Evolutionary conservation across 169 alveolate genomes (phyloP), one percentile per base, ranked within the genome.

Genomic region (Cryptosporidium tyzzeri): DNA sequence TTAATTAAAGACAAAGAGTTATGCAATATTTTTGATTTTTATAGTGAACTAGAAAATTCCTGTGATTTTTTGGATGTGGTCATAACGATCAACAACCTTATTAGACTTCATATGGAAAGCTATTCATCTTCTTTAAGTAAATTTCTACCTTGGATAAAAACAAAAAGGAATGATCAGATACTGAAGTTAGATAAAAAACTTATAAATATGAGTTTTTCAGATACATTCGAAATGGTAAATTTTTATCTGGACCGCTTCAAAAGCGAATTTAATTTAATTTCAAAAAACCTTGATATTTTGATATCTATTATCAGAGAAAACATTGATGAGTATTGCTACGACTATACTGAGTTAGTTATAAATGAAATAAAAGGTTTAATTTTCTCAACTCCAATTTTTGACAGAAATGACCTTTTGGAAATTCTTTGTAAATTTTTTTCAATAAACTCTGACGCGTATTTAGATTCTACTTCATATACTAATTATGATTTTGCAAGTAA

Each of bases 61-160:
- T 10, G 35, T 18, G 86, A 73, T 73, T 73, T 73, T 58, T 18
- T 14, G 12, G 86, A 73, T 23, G 58, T 73, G 29, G 48, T 73
- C 7, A 31, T 33, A 29, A 35, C 37, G 4, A 29, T 73, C 18
- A 73, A 55, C 45, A 35, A 26, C 23, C 37, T 73, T 18, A 73
- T 55, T n/a, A 26, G 68, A 8, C 12, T 37, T 6, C 44, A 50
- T 33, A 18, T 73, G 51, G 59, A 73, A 33, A 59, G 58, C 14
- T 18, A 3, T 33, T 23, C 59, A 4, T 55, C 48, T 21, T 23
- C 44, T 10, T 23, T 37, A 23, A 21, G 16, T 41, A 73, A 59
- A 55, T 59, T 55, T 59, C 58, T 44, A 0, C 29, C 70, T 14
- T 73, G 86, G 86, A 73, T 73, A 23, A 73, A 41, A 10, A 73